Evolutionary conservation across 441 rosid species (phyloP).

Genomic region (Macaranga tanarius): DNA sequence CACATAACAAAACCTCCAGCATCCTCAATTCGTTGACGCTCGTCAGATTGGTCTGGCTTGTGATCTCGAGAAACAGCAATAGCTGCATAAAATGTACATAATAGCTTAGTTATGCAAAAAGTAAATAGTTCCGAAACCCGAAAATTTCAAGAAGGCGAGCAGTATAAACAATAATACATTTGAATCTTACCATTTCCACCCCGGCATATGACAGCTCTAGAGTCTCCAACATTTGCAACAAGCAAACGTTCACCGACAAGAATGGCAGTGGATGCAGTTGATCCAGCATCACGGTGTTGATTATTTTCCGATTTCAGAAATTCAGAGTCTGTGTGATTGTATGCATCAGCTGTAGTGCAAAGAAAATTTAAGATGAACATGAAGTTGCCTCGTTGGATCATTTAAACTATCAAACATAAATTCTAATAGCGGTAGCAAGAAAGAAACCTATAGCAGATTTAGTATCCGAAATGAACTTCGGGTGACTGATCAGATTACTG

Average conservation of each 20-base stretch:
- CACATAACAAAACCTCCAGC: slow-evolving; percentile 99
- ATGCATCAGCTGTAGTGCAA: slow-evolving; percentile 73
- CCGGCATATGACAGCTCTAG: slow-evolving; percentile 96
- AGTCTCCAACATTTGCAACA: slow-evolving; percentile 99
- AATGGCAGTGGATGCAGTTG: slow-evolving; percentile 98
- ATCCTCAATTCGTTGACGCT: slow-evolving; percentile 91
- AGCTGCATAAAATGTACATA: slow-evolving; percentile 44
- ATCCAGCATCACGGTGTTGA: slow-evolving; percentile 97
- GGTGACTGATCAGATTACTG: slow-evolving; percentile 92
- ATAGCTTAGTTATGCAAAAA: slow-evolving; percentile 10
- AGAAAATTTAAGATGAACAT: slow-evolving; percentile 14
- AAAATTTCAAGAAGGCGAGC: not conserved
- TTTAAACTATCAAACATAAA: not conserved
- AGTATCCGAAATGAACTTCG: slow-evolving; percentile 92
- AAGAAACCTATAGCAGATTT: slow-evolving; percentile 82
- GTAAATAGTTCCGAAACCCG: not conserved
- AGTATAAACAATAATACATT: not conserved
- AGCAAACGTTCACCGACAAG: slow-evolving; percentile 93
- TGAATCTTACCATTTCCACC: slow-evolving; percentile 77
- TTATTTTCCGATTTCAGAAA: slow-evolving; percentile 85
- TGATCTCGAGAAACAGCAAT: slow-evolving; percentile 98
- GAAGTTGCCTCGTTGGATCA: slow-evolving; percentile 21
- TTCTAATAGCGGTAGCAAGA: slow-evolving; percentile 1
- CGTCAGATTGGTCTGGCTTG: slow-evolving; percentile 96
- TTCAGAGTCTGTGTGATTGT: slow-evolving; percentile 86